These are phyloP conservation scores for Sporobolomyces phaffii DNA, from an alignment of 768 basidiomycete species.

Conservation along the genomic window DNA sequence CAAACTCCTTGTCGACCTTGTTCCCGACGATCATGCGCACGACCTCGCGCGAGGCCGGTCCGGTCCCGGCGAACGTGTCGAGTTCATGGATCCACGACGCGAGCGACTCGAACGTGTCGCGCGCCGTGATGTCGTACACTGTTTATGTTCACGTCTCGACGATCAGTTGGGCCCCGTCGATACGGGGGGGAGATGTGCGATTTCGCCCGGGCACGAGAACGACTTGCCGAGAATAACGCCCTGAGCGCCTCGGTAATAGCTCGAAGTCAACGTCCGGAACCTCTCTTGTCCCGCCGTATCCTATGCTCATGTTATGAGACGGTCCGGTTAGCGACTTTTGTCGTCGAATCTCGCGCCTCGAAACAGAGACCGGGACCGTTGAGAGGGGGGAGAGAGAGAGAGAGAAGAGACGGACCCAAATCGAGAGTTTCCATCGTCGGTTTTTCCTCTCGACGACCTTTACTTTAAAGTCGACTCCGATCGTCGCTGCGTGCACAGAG, in stretches of 20 bases:
- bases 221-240: slow-evolving; percentile 51
- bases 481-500: slow-evolving; percentile 42
- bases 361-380: not conserved
- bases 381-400: not conserved
- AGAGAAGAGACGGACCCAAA: slow-evolving; percentile 73
- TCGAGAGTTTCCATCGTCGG: slow-evolving; percentile 65
- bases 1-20: slow-evolving; percentile 95
- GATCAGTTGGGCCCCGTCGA: too few species aligned
- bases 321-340: not conserved
- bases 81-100: slow-evolving; percentile 75
- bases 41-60: slow-evolving; percentile 62
- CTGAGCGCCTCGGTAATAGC: slow-evolving; percentile 71
- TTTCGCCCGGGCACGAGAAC: too few species aligned
- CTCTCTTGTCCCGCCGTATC: slow-evolving; percentile 96
- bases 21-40: slow-evolving; percentile 86
- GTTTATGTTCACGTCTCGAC: too few species aligned
- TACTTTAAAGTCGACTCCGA: slow-evolving; percentile 49
- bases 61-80: slow-evolving; percentile 62
- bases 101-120: slow-evolving; percentile 89
- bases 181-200: not conserved
- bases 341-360: not conserved
- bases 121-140: slow-evolving; percentile 93
- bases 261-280: slow-evolving; percentile 82
- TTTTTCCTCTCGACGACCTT: slow-evolving; percentile 47
- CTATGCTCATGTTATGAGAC: too few species aligned